Evolutionary conservation across 768 basidiomycete species (phyloP).

Genomic region (Tephrocybe sp.): DNA sequence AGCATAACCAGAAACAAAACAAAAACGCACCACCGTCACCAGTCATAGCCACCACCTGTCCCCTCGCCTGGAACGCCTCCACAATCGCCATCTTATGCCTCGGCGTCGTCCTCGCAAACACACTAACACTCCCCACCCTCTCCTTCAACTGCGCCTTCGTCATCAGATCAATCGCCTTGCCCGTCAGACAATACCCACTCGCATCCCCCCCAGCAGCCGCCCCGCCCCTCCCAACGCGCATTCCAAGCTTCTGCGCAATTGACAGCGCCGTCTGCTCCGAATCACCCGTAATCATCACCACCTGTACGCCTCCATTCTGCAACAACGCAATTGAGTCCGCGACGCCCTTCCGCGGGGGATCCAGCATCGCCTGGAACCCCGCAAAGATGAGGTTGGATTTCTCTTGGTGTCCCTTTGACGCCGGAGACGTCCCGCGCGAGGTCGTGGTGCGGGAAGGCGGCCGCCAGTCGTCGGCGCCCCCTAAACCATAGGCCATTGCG

Average conservation of each 20-base stretch:
- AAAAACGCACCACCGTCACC: slow-evolving; percentile 80
- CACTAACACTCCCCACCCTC: slow-evolving; percentile 74
- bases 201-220: slow-evolving; percentile 42
- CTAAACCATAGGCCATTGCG: slow-evolving; percentile 88
- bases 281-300: slow-evolving; percentile 99
- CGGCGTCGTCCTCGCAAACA: slow-evolving; percentile 95
- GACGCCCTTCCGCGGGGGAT: slow-evolving; percentile 94
- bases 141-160: slow-evolving; percentile 78
- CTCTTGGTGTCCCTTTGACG: slow-evolving; percentile 21
- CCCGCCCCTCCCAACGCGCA: slow-evolving; percentile 66
- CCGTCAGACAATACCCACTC: slow-evolving; percentile 61
- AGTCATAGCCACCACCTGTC: slow-evolving; percentile 94
- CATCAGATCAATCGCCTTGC: slow-evolving; percentile 83
- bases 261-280: slow-evolving; percentile 87
- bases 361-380: slow-evolving; percentile 93
- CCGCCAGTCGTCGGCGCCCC: slow-evolving; percentile 43
- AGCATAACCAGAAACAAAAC: background rate
- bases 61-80: slow-evolving; percentile 87
- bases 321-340: slow-evolving; percentile 81
- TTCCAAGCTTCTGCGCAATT: slow-evolving; percentile 83
- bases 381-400: slow-evolving; percentile 75
- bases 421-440: slow-evolving; percentile 27
- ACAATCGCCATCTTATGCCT: slow-evolving; percentile 98
- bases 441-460: slow-evolving; percentile 23
- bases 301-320: slow-evolving; percentile 84